Evolutionary conservation across 306 rosid species (phyloP), one percentile per base, ranked within the genome.

Genomic region (Glycine tomentella): DNA sequence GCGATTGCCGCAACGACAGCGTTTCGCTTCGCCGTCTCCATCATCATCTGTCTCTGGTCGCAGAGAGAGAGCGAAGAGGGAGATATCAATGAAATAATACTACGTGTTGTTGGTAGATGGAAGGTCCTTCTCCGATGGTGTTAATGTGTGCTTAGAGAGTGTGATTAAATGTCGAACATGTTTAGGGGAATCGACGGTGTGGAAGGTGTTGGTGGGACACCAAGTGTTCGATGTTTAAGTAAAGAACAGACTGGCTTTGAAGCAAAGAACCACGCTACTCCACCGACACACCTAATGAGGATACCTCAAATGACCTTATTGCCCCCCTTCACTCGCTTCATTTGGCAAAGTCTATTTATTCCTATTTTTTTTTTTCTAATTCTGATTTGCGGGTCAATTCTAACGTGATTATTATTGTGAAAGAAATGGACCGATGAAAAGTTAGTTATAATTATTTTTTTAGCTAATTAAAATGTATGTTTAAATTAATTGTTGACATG

Each of bases 181-280:
- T 74, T 66, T 34, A 0, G 0, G 3, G 13, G 0, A 50, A 82
- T 82, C 50, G 14, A 82, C 81, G 86, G 81, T 68, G 2, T 0
- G 0, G 1, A 25, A 2, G 38, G 2, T 6, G 56, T 10, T 7
- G 42, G 2, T 9, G 15, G n/a, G 49, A 7, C 3, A 0, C 15
- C 2, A 85, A 45, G 16, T 62, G 75, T 74, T 82, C 71, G 88
- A 82, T 67, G 58, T 13, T 82, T 85, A 85, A 44, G 75, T n/a
- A 6, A 25, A 61, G n/a, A 74, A 82, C 88, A 85, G 88, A 61
- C 88, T 85, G 88, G 83, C 88, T 67, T 74, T 81, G 84, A 50
- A 46, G 81, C 17, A 74, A 85, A 25, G 84, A 72, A 81, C 86
- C 50, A 2, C 16, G 77, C 36, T 65, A 11, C 77, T 85, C 85